These are phyloP conservation scores for Calonectria pseudoreteaudii DNA, from an alignment of 2,329 filamentous ascomycete species.

Conservation along the genomic window DNA sequence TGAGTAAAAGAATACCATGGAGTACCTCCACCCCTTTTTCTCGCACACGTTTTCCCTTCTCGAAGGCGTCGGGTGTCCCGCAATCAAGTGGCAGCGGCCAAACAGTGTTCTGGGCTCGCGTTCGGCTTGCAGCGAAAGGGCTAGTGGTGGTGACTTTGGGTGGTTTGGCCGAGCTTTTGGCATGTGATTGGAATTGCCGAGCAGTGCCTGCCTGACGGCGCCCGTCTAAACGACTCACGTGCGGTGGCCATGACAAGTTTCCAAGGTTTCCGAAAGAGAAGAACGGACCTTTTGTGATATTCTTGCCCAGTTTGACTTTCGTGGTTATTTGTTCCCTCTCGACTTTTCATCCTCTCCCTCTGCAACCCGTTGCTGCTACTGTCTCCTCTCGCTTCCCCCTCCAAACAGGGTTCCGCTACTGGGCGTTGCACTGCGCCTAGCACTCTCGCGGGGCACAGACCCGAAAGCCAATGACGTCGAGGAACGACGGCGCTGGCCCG, in stretches of 20 bases:
- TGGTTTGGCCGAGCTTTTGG: conserved; percentile 31
- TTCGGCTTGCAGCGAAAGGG: not conserved
- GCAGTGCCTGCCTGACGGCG: conserved; percentile 31
- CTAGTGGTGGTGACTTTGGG: not conserved
- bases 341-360: not conserved
- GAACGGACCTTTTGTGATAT: not conserved
- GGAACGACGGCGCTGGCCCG: conserved; percentile 37
- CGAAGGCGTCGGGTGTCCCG: not conserved
- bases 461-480: conserved; percentile 45
- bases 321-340: not conserved
- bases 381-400: not conserved
- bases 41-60: not conserved
- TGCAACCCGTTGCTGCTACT: not conserved
- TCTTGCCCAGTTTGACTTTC: not conserved
- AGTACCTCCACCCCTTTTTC: not conserved
- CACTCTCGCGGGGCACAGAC: conserved; percentile 32
- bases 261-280: not conserved
- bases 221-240: conserved; percentile 38
- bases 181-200: conserved; percentile 44
- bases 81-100: not conserved
- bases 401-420: conserved; percentile 14
- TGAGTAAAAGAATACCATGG: not conserved
- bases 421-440: conserved; percentile 15
- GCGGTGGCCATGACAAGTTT: conserved; percentile 19
- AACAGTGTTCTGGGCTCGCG: not conserved